A percentile compares a stretch with the other conserved stretches of the same genome.
Evolutionary conservation across 2,329 filamentous ascomycete genomes (phyloP).

Genomic region (Ophiobolus disseminans): DNA sequence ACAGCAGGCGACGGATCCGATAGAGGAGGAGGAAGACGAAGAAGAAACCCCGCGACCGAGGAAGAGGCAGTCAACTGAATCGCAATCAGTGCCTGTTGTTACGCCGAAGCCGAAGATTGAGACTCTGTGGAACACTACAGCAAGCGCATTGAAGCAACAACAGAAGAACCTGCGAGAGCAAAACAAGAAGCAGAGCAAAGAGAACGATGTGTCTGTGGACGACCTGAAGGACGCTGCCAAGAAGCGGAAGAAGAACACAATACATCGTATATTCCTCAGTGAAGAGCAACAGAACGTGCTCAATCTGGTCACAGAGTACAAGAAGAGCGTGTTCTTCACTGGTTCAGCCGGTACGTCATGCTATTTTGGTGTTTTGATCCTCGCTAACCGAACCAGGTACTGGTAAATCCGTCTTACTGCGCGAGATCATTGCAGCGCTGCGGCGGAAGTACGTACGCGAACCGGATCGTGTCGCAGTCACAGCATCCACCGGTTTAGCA

Average conservation of each 20-base stretch:
- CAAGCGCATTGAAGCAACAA: slow-evolving; percentile 77
- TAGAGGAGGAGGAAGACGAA: slow-evolving; percentile 25
- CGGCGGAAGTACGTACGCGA: slow-evolving; percentile 78
- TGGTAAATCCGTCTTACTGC: slow-evolving; percentile 94
- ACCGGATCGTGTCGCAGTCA: slow-evolving; percentile 86
- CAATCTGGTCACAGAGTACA: slow-evolving; percentile 78
- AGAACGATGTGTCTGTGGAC: slow-evolving; percentile 49
- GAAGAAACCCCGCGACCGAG: slow-evolving; percentile 33
- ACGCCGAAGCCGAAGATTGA: slow-evolving; percentile 45
- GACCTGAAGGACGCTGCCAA: slow-evolving; percentile 56
- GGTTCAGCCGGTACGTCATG: slow-evolving; percentile 75
- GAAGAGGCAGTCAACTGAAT: slow-evolving; percentile 44
- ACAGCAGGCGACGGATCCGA: slow-evolving; percentile 23
- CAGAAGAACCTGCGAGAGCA: slow-evolving; percentile 75
- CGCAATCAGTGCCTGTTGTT: slow-evolving; percentile 52
- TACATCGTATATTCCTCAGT: slow-evolving; percentile 73
- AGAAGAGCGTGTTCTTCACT: slow-evolving; percentile 95
- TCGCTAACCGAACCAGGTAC: slow-evolving; percentile 61
- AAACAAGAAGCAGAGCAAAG: slow-evolving; percentile 59
- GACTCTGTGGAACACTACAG: slow-evolving; percentile 74
- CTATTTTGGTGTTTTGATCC: not conserved
- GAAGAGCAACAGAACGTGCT: slow-evolving; percentile 86
- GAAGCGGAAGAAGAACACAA: slow-evolving; percentile 53
- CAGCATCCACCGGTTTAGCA: slow-evolving; percentile 92
- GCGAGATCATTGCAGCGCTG: slow-evolving; percentile 84